Evolutionary conservation across 495 filamentous ascomycete genomes (phyloP).

Genomic region (Annulohypoxylon stygium): DNA sequence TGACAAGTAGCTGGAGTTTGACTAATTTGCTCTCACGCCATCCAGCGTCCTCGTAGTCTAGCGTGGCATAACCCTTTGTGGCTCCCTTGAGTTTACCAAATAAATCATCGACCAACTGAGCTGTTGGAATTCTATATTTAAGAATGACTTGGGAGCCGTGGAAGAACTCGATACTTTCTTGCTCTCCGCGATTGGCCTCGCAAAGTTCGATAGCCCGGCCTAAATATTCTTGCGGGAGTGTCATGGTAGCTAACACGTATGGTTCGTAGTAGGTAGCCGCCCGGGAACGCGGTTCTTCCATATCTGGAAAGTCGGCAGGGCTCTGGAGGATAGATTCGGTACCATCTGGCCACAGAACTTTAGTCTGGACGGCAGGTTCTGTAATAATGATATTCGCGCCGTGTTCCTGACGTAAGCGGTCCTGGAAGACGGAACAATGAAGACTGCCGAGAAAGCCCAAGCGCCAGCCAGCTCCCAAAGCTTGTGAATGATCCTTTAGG

Average conservation of each 20-base stretch:
- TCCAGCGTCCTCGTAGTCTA: slow-evolving; percentile 96
- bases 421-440: slow-evolving; percentile 98
- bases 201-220: slow-evolving; percentile 96
- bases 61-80: slow-evolving; percentile 79
- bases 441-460: slow-evolving; percentile 95
- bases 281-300: slow-evolving; percentile 68
- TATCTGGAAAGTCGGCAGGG: slow-evolving; percentile 86
- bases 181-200: slow-evolving; percentile 87
- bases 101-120: slow-evolving; percentile 94
- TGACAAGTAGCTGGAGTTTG: slow-evolving; percentile 93
- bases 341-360: slow-evolving; percentile 81
- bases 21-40: slow-evolving; percentile 84
- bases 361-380: slow-evolving; percentile 92
- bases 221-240: slow-evolving; percentile 91
- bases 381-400: slow-evolving; percentile 97
- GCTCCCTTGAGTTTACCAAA: slow-evolving; percentile 96
- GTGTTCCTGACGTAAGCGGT: slow-evolving; percentile 94
- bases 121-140: slow-evolving; percentile 88
- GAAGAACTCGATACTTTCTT: slow-evolving; percentile 89
- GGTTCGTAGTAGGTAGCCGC: slow-evolving; percentile 80
- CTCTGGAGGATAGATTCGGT: slow-evolving; percentile 81
- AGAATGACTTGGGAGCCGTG: slow-evolving; percentile 95
- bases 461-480: slow-evolving; percentile 92
- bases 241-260: slow-evolving; percentile 87
- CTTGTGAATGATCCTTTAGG: slow-evolving; percentile 93